Percentiles rank a stretch among this genome's conserved stretches.
Conservation (phyloP, 371 early-diverging fungal species). For the Rhizopus delemar region DNA sequence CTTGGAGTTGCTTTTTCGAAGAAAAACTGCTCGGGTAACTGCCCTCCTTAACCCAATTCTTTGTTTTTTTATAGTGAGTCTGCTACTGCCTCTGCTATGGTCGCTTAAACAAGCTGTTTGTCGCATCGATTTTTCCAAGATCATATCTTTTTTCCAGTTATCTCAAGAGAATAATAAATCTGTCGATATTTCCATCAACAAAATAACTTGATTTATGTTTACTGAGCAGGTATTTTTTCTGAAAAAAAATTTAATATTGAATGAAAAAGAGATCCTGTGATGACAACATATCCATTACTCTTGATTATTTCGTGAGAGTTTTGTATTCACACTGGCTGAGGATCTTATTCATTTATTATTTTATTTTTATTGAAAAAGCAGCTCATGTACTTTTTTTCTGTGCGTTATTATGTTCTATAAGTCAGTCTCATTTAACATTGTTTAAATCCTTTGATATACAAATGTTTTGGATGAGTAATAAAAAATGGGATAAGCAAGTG, state of each 20-base stretch:
- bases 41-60: constrained; percentile 42
- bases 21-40: constrained; percentile 36
- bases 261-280: constrained; percentile 3
- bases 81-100: constrained; percentile 54
- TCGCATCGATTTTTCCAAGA: background rate
- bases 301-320: constrained; percentile 23
- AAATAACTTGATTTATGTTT: no score
- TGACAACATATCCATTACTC: constrained; percentile 15
- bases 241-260: background rate
- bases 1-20: constrained; percentile 3
- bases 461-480: no score
- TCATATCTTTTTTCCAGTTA: constrained; percentile 1
- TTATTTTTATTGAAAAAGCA: background rate
- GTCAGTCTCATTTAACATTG: no score
- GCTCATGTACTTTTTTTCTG: no score
- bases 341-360: constrained; percentile 1
- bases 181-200: no score
- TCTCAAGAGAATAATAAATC: background rate
- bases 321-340: constrained; percentile 35
- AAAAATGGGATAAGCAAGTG: no score
- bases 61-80: constrained; percentile 48
- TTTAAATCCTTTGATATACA: no score
- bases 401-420: no score
- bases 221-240: background rate
- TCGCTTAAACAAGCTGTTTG: constrained; percentile 33